A percentile compares a stretch with the other conserved stretches of the same genome.
These are phyloP conservation scores for Pleurostoma richardsiae DNA, from an alignment of 2,329 filamentous ascomycete genomes.

Conservation along the genomic window DNA sequence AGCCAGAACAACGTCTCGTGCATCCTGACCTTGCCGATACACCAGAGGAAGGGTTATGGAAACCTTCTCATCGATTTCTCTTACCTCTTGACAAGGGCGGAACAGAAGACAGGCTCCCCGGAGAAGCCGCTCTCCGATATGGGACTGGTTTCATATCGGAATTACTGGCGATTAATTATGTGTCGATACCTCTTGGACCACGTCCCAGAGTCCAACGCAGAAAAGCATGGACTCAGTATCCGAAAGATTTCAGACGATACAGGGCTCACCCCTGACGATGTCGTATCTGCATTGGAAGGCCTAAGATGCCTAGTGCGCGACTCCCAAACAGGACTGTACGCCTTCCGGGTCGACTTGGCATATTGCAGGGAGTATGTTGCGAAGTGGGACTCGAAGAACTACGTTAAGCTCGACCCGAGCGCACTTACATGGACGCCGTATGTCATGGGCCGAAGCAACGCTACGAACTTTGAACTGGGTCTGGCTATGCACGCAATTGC, in stretches of 20 bases:
- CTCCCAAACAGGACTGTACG: conserved; percentile 82
- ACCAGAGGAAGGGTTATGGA: conserved; percentile 95
- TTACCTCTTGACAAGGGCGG: conserved; percentile 88
- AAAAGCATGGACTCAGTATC: conserved; percentile 51
- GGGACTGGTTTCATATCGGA: conserved; percentile 93
- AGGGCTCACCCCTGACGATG: conserved; percentile 93
- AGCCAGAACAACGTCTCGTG: conserved; percentile 97
- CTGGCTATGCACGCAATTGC: conserved; percentile 82
- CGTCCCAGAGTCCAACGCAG: conserved; percentile 28
- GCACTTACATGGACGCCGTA: conserved; percentile 93
- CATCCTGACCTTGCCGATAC: conserved; percentile 91
- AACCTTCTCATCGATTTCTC: conserved; percentile 98
- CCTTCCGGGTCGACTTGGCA: conserved; percentile 76
- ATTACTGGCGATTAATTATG: conserved; percentile 90
- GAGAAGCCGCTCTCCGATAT: conserved; percentile 98
- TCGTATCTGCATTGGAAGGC: conserved; percentile 88
- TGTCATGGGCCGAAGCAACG: conserved; percentile 84
- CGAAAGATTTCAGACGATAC: conserved; percentile 78
- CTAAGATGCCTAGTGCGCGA: conserved; percentile 86
- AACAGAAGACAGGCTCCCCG: conserved; percentile 89
- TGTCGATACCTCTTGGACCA: conserved; percentile 74
- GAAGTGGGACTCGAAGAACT: conserved; percentile 85
- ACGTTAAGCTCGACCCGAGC: conserved; percentile 76
- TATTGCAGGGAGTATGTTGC: conserved; percentile 85
- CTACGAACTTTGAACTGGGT: conserved; percentile 76